Base-by-base conservation (phyloP, 2,329 filamentous ascomycete species). In the Sporothrix variecibatus region DNA sequence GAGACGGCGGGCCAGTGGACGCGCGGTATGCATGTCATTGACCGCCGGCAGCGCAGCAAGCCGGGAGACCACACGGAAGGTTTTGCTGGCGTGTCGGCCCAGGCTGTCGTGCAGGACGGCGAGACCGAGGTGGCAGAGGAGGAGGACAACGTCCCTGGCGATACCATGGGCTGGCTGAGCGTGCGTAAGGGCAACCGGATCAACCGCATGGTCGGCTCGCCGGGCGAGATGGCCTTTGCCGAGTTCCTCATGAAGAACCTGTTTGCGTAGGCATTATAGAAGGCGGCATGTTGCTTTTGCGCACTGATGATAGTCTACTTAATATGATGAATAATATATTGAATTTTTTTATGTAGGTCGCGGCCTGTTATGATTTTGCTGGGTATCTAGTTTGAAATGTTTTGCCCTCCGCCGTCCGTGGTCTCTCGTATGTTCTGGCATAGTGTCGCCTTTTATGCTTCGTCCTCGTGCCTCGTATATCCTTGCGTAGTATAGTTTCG, bases 1-100 rank as follows among this genome's bases (percentile, higher is more conserved):
- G 96, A 99, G 84, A 97, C 94, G 0, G 85, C 89, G 2, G 96
- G 95, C 1, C 96, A 98, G 84, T 99, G 96, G 96, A 97, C 95
- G 64, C 87, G 94, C 73, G 95, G 96, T 1, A 95, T 96, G 91
- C 95, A 94, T 80, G 87, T 98, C 43, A 86, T 94, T 56, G 96
- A 99, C 85, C 87, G 90, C 49, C 88, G 96, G 62, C 83, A 84
- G 51, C 84, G 90, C 72, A 85, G 84, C 76, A 89, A 89, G 79
- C 86, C 85, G 6, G 86, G 83, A 12, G 84, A 85, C 23, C 74
- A 77, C 62, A 17, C 67, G 3, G 68, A 68, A 34, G 73, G 46
- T 1, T 40, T 38, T 7, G 67, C 56, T 1, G 40, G 20, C 20
- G 65, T 26, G 40, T 43, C 40, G 15, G 73, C 43, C 40, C 77